Evolutionary conservation across 345 rosid genomes (phyloP).

Genomic region (Citrus australasica): DNA sequence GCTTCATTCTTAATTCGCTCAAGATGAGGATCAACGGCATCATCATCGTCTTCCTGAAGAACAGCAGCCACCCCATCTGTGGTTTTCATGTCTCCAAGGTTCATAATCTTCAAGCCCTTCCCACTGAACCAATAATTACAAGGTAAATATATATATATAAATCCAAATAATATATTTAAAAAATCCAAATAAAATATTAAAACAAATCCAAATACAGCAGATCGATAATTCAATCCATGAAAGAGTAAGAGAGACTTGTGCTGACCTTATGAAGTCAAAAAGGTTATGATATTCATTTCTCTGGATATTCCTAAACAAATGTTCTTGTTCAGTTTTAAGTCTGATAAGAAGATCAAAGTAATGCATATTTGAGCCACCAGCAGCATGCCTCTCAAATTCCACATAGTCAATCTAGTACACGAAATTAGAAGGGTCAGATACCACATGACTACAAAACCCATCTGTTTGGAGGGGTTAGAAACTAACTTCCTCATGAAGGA

Average conservation of each 20-base stretch:
- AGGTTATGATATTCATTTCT: slow-evolving; percentile 95
- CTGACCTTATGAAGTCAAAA: slow-evolving; percentile 80
- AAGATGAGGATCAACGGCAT: slow-evolving; percentile 94
- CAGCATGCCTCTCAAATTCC: slow-evolving; percentile 98
- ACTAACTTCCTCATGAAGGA: slow-evolving; percentile 92
- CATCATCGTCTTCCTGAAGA: slow-evolving; percentile 73
- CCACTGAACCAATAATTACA: slow-evolving; percentile 40
- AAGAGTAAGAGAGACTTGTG: background rate
- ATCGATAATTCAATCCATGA: slow-evolving; percentile 1
- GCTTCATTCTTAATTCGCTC: slow-evolving; percentile 81
- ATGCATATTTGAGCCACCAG: slow-evolving; percentile 99
- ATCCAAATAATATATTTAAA: too few species aligned
- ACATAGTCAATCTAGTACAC: slow-evolving; percentile 78
- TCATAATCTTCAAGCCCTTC: slow-evolving; percentile 89
- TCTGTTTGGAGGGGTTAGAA: background rate
- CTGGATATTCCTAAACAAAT: slow-evolving; percentile 92
- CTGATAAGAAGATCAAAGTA: slow-evolving; percentile 93
- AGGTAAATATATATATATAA: background rate
- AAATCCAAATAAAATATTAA: too few species aligned
- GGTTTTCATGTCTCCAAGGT: slow-evolving; percentile 61
- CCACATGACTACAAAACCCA: background rate
- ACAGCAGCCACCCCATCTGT: slow-evolving; percentile 73
- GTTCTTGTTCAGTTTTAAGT: slow-evolving; percentile 93
- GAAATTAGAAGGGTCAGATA: background rate
- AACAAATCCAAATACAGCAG: background rate